Evolutionary conservation across 2,329 filamentous ascomycete species (phyloP), one percentile per base, ranked within the genome.

Genomic region (Cladosporium sp.): DNA sequence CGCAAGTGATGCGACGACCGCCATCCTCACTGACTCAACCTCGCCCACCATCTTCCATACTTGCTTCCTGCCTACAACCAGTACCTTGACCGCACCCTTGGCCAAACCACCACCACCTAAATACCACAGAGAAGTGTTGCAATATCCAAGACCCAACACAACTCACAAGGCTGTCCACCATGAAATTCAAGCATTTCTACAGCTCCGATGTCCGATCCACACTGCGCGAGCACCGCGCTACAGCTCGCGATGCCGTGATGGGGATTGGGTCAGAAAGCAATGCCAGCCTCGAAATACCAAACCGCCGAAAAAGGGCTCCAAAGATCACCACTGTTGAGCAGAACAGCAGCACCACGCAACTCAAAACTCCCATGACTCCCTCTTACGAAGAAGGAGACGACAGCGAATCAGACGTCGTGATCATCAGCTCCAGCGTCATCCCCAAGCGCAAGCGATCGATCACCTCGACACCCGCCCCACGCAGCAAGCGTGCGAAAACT

Each of bases 361-460:
- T 39, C 34, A 16, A 16, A 18, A 18, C 34, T 46, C 39, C 21
- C n/a, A 54, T 2, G 26, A 3, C 28, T 30, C 18, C 26, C 11
- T 18, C 28, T 5, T 3, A 2, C 30, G 16, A 21, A 3, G 30
- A 54, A 13, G 51, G 32, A 32, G 51, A 54, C 25, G 51, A 54
- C 21, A 32, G 21, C 18, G 59, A 54, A 1, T 1, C 23, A 0
- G 23, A 26, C 2, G 36, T 62, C 18, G 18, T 43, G 18, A 4
- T 25, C 0, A 14, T 53, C 18, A 51, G 21, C 3, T 3, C 21
- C 7, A 36, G 30, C 23, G 3, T 48, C 10, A 28, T 26, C 14
- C 30, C 26, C 28, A 62, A 62, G 48, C 59, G 59, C 16, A 62
- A 62, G 23, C n/a, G 8, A 16, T 62, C 59, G 2, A 11, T 10